Conservation (phyloP, 179 eudicot species). For the Beta corolliflora region DNA sequence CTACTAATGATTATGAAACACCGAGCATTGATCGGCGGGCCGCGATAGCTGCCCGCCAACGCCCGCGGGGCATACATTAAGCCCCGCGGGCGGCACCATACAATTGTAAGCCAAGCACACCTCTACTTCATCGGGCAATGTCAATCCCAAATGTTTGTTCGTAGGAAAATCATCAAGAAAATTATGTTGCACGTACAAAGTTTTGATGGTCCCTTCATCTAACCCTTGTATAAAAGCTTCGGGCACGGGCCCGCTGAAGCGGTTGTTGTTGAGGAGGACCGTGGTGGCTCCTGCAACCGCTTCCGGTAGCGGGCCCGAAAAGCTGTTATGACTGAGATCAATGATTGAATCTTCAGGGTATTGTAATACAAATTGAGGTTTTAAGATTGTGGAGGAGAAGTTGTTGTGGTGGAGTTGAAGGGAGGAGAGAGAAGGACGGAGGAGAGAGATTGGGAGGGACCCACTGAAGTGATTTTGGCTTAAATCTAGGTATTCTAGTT, state of each 20-base stretch:
- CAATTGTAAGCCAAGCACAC: conserved; percentile 63
- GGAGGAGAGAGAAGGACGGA: conserved; percentile 41
- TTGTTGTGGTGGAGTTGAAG: conserved; percentile 57
- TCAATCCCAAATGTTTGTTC: not conserved
- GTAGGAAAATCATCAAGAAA: conserved; percentile 44
- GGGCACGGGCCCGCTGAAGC: conserved; percentile 47
- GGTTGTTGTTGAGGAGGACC: conserved; percentile 55
- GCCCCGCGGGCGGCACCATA: conserved; percentile 61
- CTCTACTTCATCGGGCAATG: conserved; percentile 42
- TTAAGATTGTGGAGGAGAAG: conserved; percentile 42
- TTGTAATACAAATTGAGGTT: conserved; percentile 12
- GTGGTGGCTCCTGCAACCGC: conserved; percentile 44
- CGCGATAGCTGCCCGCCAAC: conserved; percentile 47
- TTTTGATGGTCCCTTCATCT: conserved; percentile 36
- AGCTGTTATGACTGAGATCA: conserved; percentile 61
- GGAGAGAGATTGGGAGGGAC: conserved; percentile 47
- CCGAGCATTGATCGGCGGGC: conserved; percentile 55
- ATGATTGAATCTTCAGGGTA: conserved; percentile 47
- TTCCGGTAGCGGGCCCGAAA: conserved; percentile 38
- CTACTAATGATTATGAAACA: conserved; percentile 34
- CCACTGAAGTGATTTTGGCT: conserved; percentile 65
- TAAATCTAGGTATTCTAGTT: conserved; percentile 60
- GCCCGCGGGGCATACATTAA: conserved; percentile 50
- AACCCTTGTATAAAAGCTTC: conserved; percentile 37
- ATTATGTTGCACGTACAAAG: conserved; percentile 60